Evolutionary conservation across 306 rosid species (phyloP).

Genomic region (Prunus davidiana): DNA sequence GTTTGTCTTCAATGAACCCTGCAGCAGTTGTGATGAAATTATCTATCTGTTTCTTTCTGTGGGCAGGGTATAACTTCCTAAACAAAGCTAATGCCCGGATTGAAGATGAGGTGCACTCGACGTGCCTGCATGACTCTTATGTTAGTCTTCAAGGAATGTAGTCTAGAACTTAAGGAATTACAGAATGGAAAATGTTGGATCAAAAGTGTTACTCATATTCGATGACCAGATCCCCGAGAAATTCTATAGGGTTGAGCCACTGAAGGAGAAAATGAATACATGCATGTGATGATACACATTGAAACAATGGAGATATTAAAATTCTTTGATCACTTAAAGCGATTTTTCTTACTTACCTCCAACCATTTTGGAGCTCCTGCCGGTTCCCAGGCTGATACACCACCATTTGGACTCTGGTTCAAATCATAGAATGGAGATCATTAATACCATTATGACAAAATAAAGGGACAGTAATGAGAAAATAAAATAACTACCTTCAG

Average conservation of each 20-base stretch:
- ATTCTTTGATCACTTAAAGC: not conserved
- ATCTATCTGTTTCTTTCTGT: slow-evolving; percentile 34
- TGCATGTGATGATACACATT: not conserved
- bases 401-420: slow-evolving; percentile 77
- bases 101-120: slow-evolving; percentile 43
- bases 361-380: slow-evolving; percentile 32
- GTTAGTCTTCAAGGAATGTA: too few relatives aligned
- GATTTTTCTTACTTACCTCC: slow-evolving; percentile 13
- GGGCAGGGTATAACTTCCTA: slow-evolving; percentile 32
- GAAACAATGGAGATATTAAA: not conserved
- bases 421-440: slow-evolving; percentile 24
- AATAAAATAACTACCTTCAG: too few relatives aligned
- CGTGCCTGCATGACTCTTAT: too few relatives aligned
- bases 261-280: not conserved
- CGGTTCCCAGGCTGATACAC: slow-evolving; percentile 58
- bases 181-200: not conserved
- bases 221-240: slow-evolving; percentile 27
- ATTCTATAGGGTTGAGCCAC: slow-evolving; percentile 44
- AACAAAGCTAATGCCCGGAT: slow-evolving; percentile 33
- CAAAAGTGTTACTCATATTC: slow-evolving; percentile 31
- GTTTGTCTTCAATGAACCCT: slow-evolving; percentile 12
- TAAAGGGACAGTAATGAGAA: not conserved
- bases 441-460: not conserved
- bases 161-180: not conserved
- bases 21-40: too few relatives aligned